phyloP scores from a whole-genome alignment of 2,329 filamentous ascomycete species.

The Diaporthe amygdali region DNA sequence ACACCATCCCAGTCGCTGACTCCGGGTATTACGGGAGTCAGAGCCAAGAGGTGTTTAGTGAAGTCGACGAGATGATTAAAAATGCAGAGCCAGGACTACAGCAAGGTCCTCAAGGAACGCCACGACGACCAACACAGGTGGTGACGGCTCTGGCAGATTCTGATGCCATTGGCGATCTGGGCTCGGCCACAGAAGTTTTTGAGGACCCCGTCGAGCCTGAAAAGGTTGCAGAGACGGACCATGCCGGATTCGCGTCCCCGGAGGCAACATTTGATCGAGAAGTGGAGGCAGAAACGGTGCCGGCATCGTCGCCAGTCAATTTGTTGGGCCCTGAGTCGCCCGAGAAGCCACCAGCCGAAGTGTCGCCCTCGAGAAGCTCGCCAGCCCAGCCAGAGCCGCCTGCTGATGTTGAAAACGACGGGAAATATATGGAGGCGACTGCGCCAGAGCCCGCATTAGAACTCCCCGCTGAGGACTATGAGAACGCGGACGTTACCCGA shows the following conservation, averaged over 20 bases:
- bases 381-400: background rate
- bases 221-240: background rate
- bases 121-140: background rate
- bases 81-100: conserved; percentile 18
- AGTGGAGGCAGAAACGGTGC: conserved; percentile 15
- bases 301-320: conserved; percentile 28
- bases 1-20: conserved; percentile 53
- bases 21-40: conserved; percentile 78
- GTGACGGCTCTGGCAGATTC: conserved; percentile 22
- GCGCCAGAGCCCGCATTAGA: conserved; percentile 8
- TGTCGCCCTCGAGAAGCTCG: conserved; percentile 23
- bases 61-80: conserved; percentile 36
- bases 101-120: background rate
- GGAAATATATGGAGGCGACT: conserved; percentile 28
- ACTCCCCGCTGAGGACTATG: conserved; percentile 25
- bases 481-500: conserved; percentile 52
- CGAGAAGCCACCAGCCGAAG: conserved; percentile 15
- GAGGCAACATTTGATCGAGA: conserved; percentile 21
- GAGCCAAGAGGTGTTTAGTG: conserved; percentile 53
- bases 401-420: background rate
- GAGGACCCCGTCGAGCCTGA: conserved; percentile 41
- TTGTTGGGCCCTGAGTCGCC: conserved; percentile 10
- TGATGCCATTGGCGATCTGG: conserved; percentile 27
- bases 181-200: conserved; percentile 37
- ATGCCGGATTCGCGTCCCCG: background rate